Evolutionary conservation across 2,329 filamentous ascomycete genomes (phyloP).

Genomic region (Clonostachys chloroleuca): DNA sequence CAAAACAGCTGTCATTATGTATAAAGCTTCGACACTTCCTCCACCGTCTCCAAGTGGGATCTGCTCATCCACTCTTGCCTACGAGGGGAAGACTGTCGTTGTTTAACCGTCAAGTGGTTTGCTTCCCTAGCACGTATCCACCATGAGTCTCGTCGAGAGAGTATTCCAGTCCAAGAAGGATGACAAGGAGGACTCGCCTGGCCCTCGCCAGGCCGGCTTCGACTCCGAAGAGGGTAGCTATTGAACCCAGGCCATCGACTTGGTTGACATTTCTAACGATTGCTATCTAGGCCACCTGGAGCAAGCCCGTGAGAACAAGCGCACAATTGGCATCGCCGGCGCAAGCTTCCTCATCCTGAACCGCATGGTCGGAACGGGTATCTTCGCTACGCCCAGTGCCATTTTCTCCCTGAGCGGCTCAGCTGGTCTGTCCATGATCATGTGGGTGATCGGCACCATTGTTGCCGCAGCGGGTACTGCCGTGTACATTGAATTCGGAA

Average conservation of each 20-base stretch:
- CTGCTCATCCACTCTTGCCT: too few relatives aligned
- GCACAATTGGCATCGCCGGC: constrained; percentile 50
- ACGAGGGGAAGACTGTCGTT: too few relatives aligned
- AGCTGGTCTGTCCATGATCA: constrained; percentile 56
- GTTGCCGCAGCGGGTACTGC: constrained; percentile 58
- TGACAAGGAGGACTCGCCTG: background rate
- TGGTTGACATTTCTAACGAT: background rate
- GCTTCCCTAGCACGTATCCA: background rate
- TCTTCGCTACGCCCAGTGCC: constrained; percentile 58
- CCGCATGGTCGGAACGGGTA: constrained; percentile 63
- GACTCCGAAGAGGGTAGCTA: constrained; percentile 1
- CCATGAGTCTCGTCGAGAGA: constrained; percentile 2
- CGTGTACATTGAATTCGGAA: constrained; percentile 65
- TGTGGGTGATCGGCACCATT: constrained; percentile 59
- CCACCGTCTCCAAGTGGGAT: too few relatives aligned
- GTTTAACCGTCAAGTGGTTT: too few relatives aligned
- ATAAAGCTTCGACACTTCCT: too few relatives aligned
- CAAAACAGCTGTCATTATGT: too few relatives aligned
- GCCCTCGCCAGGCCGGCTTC: background rate
- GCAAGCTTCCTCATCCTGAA: constrained; percentile 60
- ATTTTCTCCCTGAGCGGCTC: constrained; percentile 55
- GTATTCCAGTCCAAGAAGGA: background rate
- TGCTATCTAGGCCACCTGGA: background rate
- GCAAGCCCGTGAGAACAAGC: constrained; percentile 37
- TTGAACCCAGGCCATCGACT: background rate